Evolutionary conservation across 805 yeast species (phyloP).

Genomic region (Hanseniaspora lindneri): DNA sequence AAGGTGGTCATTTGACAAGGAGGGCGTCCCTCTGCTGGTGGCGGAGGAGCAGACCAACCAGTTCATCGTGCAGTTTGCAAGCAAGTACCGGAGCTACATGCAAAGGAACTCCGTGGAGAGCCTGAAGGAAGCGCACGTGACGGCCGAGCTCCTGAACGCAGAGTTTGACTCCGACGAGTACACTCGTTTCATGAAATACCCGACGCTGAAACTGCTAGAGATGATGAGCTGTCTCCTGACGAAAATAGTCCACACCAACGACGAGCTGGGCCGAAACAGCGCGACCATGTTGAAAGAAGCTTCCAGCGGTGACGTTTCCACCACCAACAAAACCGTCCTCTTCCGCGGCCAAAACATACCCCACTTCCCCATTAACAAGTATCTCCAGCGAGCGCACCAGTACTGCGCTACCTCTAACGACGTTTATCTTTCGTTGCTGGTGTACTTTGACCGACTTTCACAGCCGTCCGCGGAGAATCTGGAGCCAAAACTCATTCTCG

Average conservation of each 20-base stretch:
- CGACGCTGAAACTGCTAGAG: slow-evolving; percentile 63
- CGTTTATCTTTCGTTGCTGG: slow-evolving; percentile 78
- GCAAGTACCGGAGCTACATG: slow-evolving; percentile 6
- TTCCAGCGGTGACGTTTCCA: slow-evolving; percentile 7
- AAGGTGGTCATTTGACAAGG: no score
- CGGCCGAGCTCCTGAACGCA: not conserved
- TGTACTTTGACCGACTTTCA: slow-evolving; percentile 67
- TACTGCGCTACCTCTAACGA: slow-evolving; percentile 98
- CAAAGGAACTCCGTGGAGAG: not conserved
- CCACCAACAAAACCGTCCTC: slow-evolving; percentile 28
- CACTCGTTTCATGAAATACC: slow-evolving; percentile 37
- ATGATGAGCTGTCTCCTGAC: slow-evolving; percentile 81
- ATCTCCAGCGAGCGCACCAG: slow-evolving; percentile 77
- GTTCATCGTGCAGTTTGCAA: not conserved
- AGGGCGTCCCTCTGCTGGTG: slow-evolving; percentile 16
- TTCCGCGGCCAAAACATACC: slow-evolving; percentile 93
- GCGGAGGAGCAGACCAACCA: not conserved
- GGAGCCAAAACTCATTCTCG: slow-evolving; percentile 76
- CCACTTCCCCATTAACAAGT: slow-evolving; percentile 83
- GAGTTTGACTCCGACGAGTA: slow-evolving; percentile 16
- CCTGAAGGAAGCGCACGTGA: slow-evolving; percentile 11
- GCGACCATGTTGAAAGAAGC: not conserved
- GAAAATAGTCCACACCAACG: slow-evolving; percentile 83
- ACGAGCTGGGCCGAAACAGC: slow-evolving; percentile 46
- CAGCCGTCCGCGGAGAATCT: not conserved